phyloP scores from a whole-genome alignment of 768 basidiomycete genomes.

The Pleurotus citrinopileatus region DNA sequence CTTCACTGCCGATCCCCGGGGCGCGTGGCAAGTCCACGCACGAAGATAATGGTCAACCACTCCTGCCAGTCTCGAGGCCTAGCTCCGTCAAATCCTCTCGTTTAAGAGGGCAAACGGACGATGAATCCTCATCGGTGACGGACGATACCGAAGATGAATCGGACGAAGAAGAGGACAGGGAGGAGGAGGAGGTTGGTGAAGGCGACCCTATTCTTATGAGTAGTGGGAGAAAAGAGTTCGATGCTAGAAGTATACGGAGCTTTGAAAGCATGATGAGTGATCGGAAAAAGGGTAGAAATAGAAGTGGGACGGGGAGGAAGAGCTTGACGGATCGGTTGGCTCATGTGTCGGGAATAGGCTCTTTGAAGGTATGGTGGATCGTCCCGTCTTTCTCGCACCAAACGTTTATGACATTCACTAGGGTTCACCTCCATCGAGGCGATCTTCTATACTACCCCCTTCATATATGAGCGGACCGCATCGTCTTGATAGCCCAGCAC shows the following conservation, averaged over 20 bases:
- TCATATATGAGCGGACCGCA: slow-evolving; percentile 25
- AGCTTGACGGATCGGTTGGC: slow-evolving; percentile 84
- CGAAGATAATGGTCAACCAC: slow-evolving; percentile 44
- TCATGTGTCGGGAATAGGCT: slow-evolving; percentile 57
- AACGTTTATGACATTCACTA: slow-evolving; percentile 12
- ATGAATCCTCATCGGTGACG: slow-evolving; percentile 25
- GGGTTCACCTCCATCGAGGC: slow-evolving; percentile 35
- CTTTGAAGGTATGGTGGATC: slow-evolving; percentile 27
- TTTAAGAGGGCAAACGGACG: slow-evolving; percentile 25
- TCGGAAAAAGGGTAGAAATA: slow-evolving; percentile 27
- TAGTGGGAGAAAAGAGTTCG: slow-evolving; percentile 37
- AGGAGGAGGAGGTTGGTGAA: slow-evolving; percentile 36
- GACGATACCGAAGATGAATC: slow-evolving; percentile 33
- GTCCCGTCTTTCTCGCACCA: neutral
- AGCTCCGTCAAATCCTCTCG: slow-evolving; percentile 29
- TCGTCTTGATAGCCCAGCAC: slow-evolving; percentile 33
- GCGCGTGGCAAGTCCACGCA: slow-evolving; percentile 28
- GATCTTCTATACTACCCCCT: slow-evolving; percentile 35
- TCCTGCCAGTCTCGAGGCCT: slow-evolving; percentile 44
- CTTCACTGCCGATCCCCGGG: slow-evolving; percentile 55
- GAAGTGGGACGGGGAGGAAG: slow-evolving; percentile 39
- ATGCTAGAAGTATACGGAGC: slow-evolving; percentile 77
- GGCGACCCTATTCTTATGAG: slow-evolving; percentile 33
- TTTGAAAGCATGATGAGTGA: slow-evolving; percentile 83
- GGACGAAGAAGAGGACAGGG: slow-evolving; percentile 38